These are phyloP conservation scores for Ophiocordyceps sinensis DNA, from an alignment of 2,329 filamentous ascomycete genomes.

Conservation along the genomic window DNA sequence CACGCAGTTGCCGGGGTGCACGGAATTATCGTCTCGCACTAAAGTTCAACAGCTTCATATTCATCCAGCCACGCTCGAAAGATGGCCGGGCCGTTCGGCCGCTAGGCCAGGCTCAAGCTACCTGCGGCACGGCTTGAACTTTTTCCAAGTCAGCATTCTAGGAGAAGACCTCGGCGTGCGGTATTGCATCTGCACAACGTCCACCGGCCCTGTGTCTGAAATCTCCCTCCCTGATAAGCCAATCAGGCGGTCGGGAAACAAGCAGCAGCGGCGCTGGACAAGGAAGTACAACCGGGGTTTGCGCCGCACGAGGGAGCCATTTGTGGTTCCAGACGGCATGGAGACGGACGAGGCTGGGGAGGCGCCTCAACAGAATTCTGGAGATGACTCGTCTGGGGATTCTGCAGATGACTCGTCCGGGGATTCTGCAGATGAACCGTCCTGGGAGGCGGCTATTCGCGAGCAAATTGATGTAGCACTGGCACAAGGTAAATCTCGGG, in stretches of 20 bases:
- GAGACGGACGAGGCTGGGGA: not conserved
- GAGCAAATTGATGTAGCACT: slow-evolving; percentile 6
- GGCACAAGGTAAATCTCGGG: slow-evolving; percentile 7
- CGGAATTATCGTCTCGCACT: slow-evolving; percentile 1
- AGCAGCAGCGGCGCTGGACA: slow-evolving; percentile 12
- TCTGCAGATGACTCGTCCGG: too few relatives aligned
- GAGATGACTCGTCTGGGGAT: not conserved
- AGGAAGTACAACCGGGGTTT: slow-evolving; percentile 14
- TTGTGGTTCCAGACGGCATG: slow-evolving; percentile 23
- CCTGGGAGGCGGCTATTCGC: slow-evolving; percentile 6
- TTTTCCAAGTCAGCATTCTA: slow-evolving; percentile 32
- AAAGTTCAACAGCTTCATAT: slow-evolving; percentile 14
- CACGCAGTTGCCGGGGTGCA: slow-evolving; percentile 10
- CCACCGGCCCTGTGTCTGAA: slow-evolving; percentile 8
- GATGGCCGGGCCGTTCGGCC: slow-evolving; percentile 1
- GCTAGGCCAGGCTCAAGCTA: slow-evolving; percentile 16
- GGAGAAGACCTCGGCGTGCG: slow-evolving; percentile 26
- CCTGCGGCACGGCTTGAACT: slow-evolving; percentile 18
- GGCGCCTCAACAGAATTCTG: not conserved
- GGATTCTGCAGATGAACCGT: too few relatives aligned
- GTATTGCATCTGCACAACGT: slow-evolving; percentile 21
- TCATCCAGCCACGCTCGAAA: slow-evolving; percentile 11
- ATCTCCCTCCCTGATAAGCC: slow-evolving; percentile 14
- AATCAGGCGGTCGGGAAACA: slow-evolving; percentile 11
- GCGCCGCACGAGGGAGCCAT: slow-evolving; percentile 14